Evolutionary conservation across 805 yeast genomes (phyloP).

Genomic region (Cyberlindnera euphorbiae): DNA sequence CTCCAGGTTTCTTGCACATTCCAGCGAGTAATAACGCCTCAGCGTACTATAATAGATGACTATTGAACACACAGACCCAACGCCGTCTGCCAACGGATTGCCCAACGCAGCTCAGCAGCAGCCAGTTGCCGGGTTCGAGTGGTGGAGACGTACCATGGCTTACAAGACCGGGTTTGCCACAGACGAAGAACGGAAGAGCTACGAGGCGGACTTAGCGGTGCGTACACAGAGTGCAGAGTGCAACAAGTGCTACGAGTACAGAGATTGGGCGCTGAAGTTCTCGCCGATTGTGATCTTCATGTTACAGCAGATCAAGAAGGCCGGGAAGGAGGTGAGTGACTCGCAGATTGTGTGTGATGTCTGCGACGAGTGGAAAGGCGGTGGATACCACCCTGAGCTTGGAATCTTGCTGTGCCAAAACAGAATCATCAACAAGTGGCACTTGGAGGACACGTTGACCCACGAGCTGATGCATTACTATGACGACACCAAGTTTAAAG

Average conservation of each 20-base stretch:
- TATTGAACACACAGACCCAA: not conserved
- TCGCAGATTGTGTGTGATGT: slow-evolving; percentile 68
- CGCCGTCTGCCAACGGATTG: no score
- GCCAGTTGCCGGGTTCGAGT: slow-evolving; percentile 48
- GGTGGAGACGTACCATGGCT: slow-evolving; percentile 75
- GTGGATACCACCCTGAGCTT: slow-evolving; percentile 88
- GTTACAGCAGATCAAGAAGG: slow-evolving; percentile 72
- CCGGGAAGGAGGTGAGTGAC: slow-evolving; percentile 44
- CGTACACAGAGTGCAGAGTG: slow-evolving; percentile 52
- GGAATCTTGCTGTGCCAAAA: slow-evolving; percentile 89
- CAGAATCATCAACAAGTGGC: slow-evolving; percentile 60
- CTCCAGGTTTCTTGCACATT: no score
- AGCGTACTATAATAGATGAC: no score
- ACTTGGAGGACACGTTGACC: slow-evolving; percentile 83
- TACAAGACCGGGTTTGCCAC: slow-evolving; percentile 68
- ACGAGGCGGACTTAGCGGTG: slow-evolving; percentile 48
- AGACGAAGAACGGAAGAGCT: slow-evolving; percentile 45
- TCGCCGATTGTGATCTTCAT: slow-evolving; percentile 86
- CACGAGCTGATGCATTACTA: slow-evolving; percentile 94
- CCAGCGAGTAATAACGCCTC: no score
- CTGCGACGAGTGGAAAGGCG: slow-evolving; percentile 80
- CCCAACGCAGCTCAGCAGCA: not conserved
- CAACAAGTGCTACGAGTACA: slow-evolving; percentile 61
- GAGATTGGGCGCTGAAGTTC: slow-evolving; percentile 74
- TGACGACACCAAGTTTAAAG: slow-evolving; percentile 82